Conservation (phyloP, 2,329 filamentous ascomycete species). For the Sporothrix curviconia region DNA sequence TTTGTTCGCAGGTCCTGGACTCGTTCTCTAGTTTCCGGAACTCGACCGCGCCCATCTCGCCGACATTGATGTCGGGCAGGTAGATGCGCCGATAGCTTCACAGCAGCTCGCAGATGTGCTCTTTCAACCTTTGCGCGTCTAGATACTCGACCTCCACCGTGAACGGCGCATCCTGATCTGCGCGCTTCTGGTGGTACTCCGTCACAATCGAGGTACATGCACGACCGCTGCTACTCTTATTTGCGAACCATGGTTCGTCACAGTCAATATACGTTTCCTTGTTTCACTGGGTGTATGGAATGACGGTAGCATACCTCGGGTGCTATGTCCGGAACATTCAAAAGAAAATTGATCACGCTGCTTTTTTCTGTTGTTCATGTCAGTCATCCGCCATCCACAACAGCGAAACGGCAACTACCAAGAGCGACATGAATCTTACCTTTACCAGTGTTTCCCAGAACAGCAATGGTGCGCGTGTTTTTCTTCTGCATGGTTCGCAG, state of each 20-base stretch:
- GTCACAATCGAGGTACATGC: not conserved
- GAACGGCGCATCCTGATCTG: not conserved
- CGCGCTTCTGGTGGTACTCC: not conserved
- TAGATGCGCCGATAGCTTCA: not conserved
- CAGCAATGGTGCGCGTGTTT: no score
- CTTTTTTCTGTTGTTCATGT: no score
- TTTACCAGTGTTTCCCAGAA: no score
- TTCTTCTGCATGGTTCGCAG: no score
- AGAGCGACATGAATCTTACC: no score
- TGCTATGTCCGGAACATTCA: not conserved
- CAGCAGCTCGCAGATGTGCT: not conserved
- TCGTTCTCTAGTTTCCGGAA: not conserved
- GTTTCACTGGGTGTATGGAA: not conserved
- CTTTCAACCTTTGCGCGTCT: not conserved
- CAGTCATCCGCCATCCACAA: no score
- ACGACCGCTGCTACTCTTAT: not conserved
- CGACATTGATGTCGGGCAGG: not conserved
- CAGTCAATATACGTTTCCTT: no score
- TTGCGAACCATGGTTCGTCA: not conserved
- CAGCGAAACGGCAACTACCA: no score
- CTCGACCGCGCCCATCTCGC: not conserved
- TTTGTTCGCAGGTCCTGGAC: not conserved
- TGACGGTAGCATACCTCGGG: not conserved
- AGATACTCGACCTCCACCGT: not conserved
- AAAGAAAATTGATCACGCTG: not conserved